phyloP scores from a whole-genome alignment of 2,329 filamentous ascomycete species.

The Hymenoscyphus fructigenus region DNA sequence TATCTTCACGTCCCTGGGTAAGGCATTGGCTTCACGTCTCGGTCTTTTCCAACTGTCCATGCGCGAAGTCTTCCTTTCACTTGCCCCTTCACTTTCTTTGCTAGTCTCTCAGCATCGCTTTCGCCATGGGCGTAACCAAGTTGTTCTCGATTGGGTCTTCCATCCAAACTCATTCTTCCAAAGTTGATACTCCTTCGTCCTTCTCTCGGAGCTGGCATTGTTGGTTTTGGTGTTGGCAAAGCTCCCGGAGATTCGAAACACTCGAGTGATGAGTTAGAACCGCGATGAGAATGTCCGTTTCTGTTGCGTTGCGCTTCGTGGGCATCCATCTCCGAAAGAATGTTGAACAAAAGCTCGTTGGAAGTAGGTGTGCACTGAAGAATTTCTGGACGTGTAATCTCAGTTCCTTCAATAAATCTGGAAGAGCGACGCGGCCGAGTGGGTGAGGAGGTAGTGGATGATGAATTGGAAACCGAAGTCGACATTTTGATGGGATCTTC shows the following conservation, averaged over 20 bases:
- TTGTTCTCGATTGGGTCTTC: slow-evolving; percentile 13
- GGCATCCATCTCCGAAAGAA: slow-evolving; percentile 27
- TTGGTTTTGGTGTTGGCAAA: background rate
- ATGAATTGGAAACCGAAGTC: background rate
- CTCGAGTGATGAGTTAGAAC: slow-evolving; percentile 20
- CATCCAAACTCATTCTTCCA: slow-evolving; percentile 22
- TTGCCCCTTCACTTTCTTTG: slow-evolving; percentile 13
- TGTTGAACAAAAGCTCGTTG: slow-evolving; percentile 17
- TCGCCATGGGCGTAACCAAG: slow-evolving; percentile 4
- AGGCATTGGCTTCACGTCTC: slow-evolving; percentile 20
- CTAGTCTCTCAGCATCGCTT: slow-evolving; percentile 15
- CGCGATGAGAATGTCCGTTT: slow-evolving; percentile 4
- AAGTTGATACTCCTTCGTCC: slow-evolving; percentile 22
- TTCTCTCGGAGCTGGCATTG: slow-evolving; percentile 14
- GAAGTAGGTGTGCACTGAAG: slow-evolving; percentile 15
- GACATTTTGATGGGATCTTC: background rate
- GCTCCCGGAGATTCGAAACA: slow-evolving; percentile 16
- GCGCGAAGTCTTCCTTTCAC: slow-evolving; percentile 28
- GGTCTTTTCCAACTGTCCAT: slow-evolving; percentile 23
- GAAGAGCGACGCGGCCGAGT: slow-evolving; percentile 14
- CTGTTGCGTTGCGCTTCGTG: slow-evolving; percentile 16
- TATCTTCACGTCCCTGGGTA: slow-evolving; percentile 25
- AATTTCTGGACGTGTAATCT: slow-evolving; percentile 12
- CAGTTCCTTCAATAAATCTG: slow-evolving; percentile 18
- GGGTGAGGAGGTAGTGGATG: background rate